Evolutionary conservation across 2,329 filamentous ascomycete species (phyloP).

Genomic region (Epichloe brachyelytri): DNA sequence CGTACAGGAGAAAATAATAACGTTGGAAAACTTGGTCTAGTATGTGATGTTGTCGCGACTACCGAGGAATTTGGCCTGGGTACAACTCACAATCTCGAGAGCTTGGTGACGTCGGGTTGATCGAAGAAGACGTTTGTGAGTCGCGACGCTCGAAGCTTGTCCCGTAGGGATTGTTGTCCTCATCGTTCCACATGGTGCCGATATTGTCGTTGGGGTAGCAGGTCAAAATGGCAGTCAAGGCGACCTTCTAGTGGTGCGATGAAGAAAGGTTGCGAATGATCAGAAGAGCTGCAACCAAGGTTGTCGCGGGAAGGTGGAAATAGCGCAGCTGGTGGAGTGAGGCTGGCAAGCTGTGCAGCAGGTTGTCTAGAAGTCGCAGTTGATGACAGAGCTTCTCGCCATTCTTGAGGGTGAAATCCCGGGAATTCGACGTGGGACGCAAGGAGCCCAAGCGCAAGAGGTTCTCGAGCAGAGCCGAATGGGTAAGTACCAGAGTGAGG

Average conservation of each 20-base stretch:
- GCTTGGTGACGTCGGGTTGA: constrained; percentile 50
- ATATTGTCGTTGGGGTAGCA: neutral
- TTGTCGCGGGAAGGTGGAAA: constrained; percentile 4
- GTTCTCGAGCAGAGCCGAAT: neutral
- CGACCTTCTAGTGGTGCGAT: neutral
- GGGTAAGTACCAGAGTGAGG: neutral
- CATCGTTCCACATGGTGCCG: constrained; percentile 85
- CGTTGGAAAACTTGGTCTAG: neutral
- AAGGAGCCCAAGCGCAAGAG: neutral
- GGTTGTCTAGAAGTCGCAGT: constrained; percentile 7
- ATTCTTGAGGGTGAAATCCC: constrained; percentile 7
- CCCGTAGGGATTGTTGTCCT: constrained; percentile 93
- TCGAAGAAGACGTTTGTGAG: constrained; percentile 56
- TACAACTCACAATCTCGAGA: constrained; percentile 41
- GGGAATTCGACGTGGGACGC: neutral
- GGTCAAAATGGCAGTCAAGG: neutral
- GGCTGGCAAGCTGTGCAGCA: constrained; percentile 1
- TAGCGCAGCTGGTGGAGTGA: constrained; percentile 2
- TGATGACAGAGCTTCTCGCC: constrained; percentile 10
- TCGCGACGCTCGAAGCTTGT: constrained; percentile 80
- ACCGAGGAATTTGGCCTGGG: neutral
- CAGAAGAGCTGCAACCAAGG: neutral
- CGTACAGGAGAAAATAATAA: neutral
- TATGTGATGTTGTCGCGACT: neutral
- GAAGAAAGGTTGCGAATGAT: neutral